These are phyloP conservation scores for Fusarium sp. DNA, from an alignment of 2,329 filamentous ascomycete genomes.

Conservation along the genomic window DNA sequence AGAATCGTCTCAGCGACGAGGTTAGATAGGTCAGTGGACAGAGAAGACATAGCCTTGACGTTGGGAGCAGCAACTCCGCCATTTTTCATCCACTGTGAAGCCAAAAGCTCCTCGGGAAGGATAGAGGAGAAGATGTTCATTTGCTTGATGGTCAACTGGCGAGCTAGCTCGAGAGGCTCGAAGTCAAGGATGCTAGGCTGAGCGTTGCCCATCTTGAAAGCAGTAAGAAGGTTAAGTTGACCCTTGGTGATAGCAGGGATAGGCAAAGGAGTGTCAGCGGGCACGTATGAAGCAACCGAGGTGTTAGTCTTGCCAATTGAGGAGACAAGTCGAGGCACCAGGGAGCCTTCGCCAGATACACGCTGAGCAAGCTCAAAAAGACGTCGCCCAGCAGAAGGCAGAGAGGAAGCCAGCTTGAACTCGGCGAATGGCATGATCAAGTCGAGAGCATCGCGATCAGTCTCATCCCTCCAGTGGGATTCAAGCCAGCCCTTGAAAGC, in stretches of 20 bases:
- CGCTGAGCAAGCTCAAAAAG: conserved; percentile 83
- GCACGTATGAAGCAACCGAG: conserved; percentile 76
- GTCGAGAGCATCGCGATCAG: conserved; percentile 80
- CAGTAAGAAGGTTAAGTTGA: conserved; percentile 77
- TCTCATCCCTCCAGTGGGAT: conserved; percentile 89
- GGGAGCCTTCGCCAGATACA: conserved; percentile 77
- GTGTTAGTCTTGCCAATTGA: conserved; percentile 90
- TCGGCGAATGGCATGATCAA: conserved; percentile 85
- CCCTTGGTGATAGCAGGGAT: conserved; percentile 78
- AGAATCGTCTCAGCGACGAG: conserved; percentile 94
- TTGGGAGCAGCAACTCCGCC: conserved; percentile 83
- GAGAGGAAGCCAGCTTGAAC: conserved; percentile 72
- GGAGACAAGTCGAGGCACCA: conserved; percentile 85
- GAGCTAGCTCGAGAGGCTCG: conserved; percentile 88
- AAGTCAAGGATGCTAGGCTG: conserved; percentile 86
- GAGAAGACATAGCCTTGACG: conserved; percentile 90
- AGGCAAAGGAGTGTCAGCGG: conserved; percentile 79
- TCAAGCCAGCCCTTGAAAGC: conserved; percentile 98
- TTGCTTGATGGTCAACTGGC: conserved; percentile 92
- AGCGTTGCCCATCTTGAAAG: conserved; percentile 79
- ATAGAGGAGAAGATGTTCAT: conserved; percentile 93
- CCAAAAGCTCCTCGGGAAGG: conserved; percentile 89
- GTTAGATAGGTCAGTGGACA: conserved; percentile 93
- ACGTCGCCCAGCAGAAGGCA: conserved; percentile 84
- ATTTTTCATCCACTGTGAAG: conserved; percentile 94